Percentiles rank a stretch among this genome's conserved stretches.
phyloP scores from a whole-genome alignment of 305 asterid species.

The Solanum chacoense region DNA sequence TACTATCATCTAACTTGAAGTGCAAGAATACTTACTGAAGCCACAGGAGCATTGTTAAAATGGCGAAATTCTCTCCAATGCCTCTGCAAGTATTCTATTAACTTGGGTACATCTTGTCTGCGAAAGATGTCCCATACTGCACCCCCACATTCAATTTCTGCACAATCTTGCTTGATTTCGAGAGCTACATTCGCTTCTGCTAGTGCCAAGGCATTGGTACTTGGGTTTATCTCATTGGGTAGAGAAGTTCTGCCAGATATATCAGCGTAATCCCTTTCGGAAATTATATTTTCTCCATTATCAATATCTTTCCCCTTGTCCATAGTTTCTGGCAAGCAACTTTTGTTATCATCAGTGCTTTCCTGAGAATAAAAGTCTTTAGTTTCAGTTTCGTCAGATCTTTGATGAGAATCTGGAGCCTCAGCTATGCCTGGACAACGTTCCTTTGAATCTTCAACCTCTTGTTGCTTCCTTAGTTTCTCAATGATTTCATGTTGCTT shows the following conservation, averaged over 20 bases:
- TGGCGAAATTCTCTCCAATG: conserved; percentile 55
- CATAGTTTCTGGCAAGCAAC: conserved; percentile 9
- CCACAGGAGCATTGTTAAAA: conserved; percentile 27
- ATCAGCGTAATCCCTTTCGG: neutral
- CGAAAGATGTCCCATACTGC: conserved; percentile 89
- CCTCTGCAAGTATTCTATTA: conserved; percentile 44
- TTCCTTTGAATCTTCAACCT: conserved; percentile 10
- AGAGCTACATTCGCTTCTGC: conserved; percentile 3
- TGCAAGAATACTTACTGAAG: conserved; percentile 28
- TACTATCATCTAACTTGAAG: neutral
- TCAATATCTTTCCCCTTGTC: neutral
- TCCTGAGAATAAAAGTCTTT: neutral
- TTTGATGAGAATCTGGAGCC: conserved; percentile 4
- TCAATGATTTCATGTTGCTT: conserved; percentile 19
- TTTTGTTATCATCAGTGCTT: neutral
- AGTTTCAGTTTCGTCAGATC: conserved; percentile 4
- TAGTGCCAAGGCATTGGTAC: neutral
- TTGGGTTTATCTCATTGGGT: neutral
- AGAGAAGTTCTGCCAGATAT: conserved; percentile 2
- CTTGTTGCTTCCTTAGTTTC: conserved; percentile 19
- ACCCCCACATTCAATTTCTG: conserved; percentile 29
- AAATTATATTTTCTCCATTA: neutral
- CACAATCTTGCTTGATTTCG: conserved; percentile 3
- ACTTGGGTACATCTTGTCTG: conserved; percentile 59
- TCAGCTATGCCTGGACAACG: conserved; percentile 3